Conservation (phyloP, 202 grass and related monocot species). For the Eragrostis tef region DNA sequence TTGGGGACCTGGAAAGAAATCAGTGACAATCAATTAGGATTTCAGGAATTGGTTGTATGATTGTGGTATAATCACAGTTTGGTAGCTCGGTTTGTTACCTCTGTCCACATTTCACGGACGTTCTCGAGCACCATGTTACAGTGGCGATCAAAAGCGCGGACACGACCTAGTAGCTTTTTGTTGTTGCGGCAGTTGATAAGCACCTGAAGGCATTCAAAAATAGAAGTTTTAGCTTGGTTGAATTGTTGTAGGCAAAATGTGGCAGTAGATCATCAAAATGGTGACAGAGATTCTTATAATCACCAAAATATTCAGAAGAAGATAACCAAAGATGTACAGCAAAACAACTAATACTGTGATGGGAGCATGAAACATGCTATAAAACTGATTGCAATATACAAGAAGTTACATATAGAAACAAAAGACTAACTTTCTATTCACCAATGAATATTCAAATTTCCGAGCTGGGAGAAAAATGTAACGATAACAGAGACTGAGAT, state of each 20-base stretch:
- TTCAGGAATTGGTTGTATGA: neutral
- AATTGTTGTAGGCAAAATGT: neutral
- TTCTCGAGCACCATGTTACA: constrained; percentile 91
- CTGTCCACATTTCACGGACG: constrained; percentile 82
- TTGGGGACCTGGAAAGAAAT: constrained; percentile 63
- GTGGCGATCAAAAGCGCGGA: constrained; percentile 77
- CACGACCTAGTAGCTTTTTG: constrained; percentile 68
- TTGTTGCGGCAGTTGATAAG: constrained; percentile 83
- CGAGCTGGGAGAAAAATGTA: too few relatives aligned
- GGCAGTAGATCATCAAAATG: neutral
- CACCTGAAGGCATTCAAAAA: constrained; percentile 48
- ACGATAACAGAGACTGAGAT: neutral
- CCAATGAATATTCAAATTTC: neutral
- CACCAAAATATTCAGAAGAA: neutral
- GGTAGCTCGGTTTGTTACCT: constrained; percentile 47
- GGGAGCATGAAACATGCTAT: neutral
- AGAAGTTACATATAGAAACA: neutral
- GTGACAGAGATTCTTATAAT: neutral
- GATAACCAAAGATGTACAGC: neutral
- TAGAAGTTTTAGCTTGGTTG: neutral
- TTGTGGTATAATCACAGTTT: neutral
- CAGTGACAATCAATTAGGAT: neutral
- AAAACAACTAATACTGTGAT: neutral
- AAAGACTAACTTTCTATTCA: neutral
- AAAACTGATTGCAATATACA: neutral